Evolutionary conservation across 2,329 filamentous ascomycete species (phyloP).

Genomic region (Fusarium liriodendri): DNA sequence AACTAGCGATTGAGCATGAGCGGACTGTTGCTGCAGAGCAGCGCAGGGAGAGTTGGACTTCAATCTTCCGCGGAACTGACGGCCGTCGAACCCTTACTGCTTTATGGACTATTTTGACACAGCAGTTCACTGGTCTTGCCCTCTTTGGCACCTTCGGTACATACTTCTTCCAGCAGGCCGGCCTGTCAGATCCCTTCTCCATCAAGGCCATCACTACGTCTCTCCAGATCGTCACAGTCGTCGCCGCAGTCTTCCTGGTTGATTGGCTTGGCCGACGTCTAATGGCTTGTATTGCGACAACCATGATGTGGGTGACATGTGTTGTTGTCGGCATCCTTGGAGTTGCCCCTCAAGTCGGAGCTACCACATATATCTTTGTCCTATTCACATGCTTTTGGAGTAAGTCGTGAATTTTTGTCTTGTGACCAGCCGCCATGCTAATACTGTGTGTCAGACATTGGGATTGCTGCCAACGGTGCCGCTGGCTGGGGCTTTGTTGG

Average conservation of each 20-base stretch:
- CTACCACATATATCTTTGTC: not conserved
- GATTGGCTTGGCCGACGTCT: not conserved
- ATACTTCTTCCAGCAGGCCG: slow-evolving; percentile 28
- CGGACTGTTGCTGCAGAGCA: slow-evolving; percentile 33
- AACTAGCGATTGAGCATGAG: not conserved
- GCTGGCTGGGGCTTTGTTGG: not conserved
- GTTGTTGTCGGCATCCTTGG: not conserved
- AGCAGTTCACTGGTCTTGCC: slow-evolving; percentile 23
- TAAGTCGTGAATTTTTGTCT: not conserved
- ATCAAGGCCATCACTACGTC: not conserved
- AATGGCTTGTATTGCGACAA: not conserved
- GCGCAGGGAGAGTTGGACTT: slow-evolving; percentile 38
- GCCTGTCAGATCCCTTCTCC: not conserved
- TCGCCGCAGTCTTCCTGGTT: not conserved
- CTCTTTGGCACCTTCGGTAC: slow-evolving; percentile 61
- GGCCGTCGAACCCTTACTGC: slow-evolving; percentile 45
- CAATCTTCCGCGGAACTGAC: slow-evolving; percentile 46
- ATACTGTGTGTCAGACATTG: not conserved
- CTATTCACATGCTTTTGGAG: not conserved
- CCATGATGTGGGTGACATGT: not conserved
- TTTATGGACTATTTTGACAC: slow-evolving; percentile 40
- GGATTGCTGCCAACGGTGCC: not conserved
- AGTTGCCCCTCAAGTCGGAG: not conserved
- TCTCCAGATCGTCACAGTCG: not conserved
- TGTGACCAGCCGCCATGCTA: not conserved